Percentiles rank a stretch among this genome's conserved stretches.
These are phyloP conservation scores for Penicillium crustosum DNA, from an alignment of 2,329 filamentous ascomycete genomes.

Conservation along the genomic window DNA sequence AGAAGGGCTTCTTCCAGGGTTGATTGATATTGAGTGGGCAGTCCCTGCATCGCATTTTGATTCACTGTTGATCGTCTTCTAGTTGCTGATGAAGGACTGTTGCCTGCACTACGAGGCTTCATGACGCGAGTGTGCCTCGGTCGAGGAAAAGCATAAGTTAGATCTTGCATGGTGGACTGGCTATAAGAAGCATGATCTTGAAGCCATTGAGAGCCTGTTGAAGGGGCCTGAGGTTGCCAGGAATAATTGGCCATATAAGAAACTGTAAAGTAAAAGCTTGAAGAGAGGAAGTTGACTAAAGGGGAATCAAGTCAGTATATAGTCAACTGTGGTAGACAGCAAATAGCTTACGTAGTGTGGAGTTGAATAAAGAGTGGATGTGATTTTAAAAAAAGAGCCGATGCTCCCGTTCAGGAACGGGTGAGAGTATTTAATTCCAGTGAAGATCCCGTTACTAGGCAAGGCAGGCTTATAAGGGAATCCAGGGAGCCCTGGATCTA, in stretches of 20 bases:
- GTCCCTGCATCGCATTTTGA: slow-evolving; percentile 48
- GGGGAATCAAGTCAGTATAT: slow-evolving; percentile 14
- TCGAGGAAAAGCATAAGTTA: slow-evolving; percentile 49
- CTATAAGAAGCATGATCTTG: slow-evolving; percentile 23
- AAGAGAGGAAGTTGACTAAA: slow-evolving; percentile 4
- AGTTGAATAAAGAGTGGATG: slow-evolving; percentile 2
- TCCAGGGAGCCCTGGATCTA: slow-evolving; percentile 35
- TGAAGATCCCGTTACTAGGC: slow-evolving; percentile 14
- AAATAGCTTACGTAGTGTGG: slow-evolving; percentile 9
- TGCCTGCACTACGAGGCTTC: slow-evolving; percentile 68
- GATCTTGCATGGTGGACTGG: slow-evolving; percentile 37
- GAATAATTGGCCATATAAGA: slow-evolving; percentile 34
- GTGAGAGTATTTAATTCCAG: slow-evolving; percentile 11
- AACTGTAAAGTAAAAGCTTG: neutral
- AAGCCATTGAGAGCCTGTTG: slow-evolving; percentile 31
- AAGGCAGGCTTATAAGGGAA: slow-evolving; percentile 25
- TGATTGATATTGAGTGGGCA: slow-evolving; percentile 39
- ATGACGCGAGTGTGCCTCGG: slow-evolving; percentile 56
- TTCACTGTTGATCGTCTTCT: slow-evolving; percentile 57
- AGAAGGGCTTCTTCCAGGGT: slow-evolving; percentile 48
- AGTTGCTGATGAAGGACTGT: slow-evolving; percentile 58
- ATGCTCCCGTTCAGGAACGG: slow-evolving; percentile 16
- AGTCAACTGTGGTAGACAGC: slow-evolving; percentile 5
- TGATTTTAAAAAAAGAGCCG: slow-evolving; percentile 2
- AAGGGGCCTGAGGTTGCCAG: slow-evolving; percentile 29